These are phyloP conservation scores for Penicillium robsamsonii DNA, from an alignment of 495 filamentous ascomycete genomes.

Conservation along the genomic window DNA sequence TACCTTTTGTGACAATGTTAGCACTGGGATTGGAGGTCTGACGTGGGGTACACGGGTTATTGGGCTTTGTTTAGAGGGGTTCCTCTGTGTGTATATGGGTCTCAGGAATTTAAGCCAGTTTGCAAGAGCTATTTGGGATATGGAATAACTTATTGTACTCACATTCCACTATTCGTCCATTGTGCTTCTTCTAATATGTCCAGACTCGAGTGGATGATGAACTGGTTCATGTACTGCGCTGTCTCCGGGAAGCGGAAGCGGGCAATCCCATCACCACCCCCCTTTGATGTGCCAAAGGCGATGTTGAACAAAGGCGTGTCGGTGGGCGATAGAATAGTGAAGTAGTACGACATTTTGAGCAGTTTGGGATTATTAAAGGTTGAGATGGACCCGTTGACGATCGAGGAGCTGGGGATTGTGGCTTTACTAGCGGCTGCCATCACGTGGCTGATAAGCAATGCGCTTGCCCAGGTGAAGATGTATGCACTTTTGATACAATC, in stretches of 20 bases:
- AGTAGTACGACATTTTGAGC: slow-evolving; percentile 87
- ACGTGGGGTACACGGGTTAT: not conserved
- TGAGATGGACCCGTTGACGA: slow-evolving; percentile 3
- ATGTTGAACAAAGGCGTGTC: slow-evolving; percentile 95
- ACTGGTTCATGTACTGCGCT: slow-evolving; percentile 91
- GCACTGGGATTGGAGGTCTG: not conserved
- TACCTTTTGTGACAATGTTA: slow-evolving; percentile 58
- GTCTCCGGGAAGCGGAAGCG: slow-evolving; percentile 75
- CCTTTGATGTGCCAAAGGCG: slow-evolving; percentile 93
- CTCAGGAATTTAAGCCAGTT: not conserved
- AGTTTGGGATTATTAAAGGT: slow-evolving; percentile 9
- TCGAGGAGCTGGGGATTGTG: slow-evolving; percentile 8
- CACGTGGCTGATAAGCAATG: slow-evolving; percentile 26
- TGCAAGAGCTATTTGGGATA: slow-evolving; percentile 2
- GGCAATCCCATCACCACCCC: slow-evolving; percentile 86
- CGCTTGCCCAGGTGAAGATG: not conserved
- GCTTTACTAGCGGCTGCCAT: slow-evolving; percentile 4
- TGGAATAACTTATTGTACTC: slow-evolving; percentile 17
- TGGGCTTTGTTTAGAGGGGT: not conserved
- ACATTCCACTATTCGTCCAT: slow-evolving; percentile 83
- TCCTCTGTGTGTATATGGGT: not conserved
- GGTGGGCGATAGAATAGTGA: slow-evolving; percentile 87
- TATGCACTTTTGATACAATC: slow-evolving; percentile 4
- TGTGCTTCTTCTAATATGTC: slow-evolving; percentile 95
- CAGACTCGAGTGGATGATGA: slow-evolving; percentile 87